Evolutionary conservation across 306 rosid species (phyloP).

Genomic region (Cyamopsis tetragonoloba): DNA sequence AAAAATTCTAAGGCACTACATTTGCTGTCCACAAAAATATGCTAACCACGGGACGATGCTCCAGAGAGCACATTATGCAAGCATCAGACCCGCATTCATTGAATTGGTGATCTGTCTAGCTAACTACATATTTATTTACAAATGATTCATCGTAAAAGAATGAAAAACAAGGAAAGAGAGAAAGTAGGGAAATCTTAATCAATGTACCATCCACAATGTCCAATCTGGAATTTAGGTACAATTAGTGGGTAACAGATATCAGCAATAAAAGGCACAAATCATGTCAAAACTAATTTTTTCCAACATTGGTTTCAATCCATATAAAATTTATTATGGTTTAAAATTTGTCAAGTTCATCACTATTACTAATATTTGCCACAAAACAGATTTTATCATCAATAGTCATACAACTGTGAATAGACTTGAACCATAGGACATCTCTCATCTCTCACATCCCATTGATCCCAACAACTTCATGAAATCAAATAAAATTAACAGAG

Average conservation of each 20-base stretch:
- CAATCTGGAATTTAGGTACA: background rate
- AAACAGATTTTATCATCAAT: too few relatives aligned
- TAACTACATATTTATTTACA: background rate
- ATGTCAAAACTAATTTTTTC: background rate
- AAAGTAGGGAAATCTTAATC: background rate
- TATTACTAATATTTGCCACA: too few relatives aligned
- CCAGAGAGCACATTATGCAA: background rate
- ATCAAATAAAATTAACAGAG: too few relatives aligned
- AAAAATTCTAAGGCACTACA: background rate
- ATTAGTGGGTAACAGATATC: background rate
- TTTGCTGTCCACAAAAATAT: background rate
- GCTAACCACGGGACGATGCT: background rate
- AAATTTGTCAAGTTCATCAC: background rate
- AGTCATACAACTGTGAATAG: too few relatives aligned
- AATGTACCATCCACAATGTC: background rate
- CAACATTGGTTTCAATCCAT: background rate
- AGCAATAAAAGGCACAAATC: background rate
- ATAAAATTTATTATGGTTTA: background rate
- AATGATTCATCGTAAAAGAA: slow-evolving; percentile 1
- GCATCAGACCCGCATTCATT: background rate
- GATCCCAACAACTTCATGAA: too few relatives aligned
- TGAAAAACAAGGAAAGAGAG: slow-evolving; percentile 3
- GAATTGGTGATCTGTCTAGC: slow-evolving; percentile 1
- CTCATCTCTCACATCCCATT: too few relatives aligned
- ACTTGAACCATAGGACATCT: too few relatives aligned